phyloP scores from a whole-genome alignment of 805 yeast species.

The Lachancea lanzarotensis region DNA sequence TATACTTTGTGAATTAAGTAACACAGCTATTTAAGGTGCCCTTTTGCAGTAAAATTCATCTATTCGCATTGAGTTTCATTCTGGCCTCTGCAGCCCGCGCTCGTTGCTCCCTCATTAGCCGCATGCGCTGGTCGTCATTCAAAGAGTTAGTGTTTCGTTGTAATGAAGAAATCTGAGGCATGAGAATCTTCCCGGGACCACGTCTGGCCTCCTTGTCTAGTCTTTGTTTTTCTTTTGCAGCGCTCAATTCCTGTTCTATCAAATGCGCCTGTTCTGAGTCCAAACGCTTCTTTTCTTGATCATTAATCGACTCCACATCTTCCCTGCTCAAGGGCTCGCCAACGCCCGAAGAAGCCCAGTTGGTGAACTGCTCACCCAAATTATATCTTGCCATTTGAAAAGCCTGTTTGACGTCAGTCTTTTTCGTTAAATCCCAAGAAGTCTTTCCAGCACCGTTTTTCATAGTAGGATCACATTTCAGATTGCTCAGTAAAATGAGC shows the following conservation, averaged over 20 bases:
- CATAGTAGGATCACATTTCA: constrained; percentile 66
- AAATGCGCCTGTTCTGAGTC: constrained; percentile 36
- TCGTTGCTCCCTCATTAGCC: constrained; percentile 86
- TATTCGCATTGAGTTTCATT: constrained; percentile 32
- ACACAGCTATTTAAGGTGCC: neutral
- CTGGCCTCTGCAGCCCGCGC: constrained; percentile 97
- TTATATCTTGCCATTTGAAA: constrained; percentile 63
- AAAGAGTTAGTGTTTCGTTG: constrained; percentile 52
- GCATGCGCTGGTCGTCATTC: constrained; percentile 64
- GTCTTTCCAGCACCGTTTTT: constrained; percentile 50
- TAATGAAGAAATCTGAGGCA: constrained; percentile 19
- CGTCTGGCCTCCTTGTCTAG: constrained; percentile 17
- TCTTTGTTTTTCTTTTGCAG: constrained; percentile 24
- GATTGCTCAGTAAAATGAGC: constrained; percentile 46
- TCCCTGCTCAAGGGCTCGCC: constrained; percentile 54
- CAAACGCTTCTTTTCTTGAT: constrained; percentile 33
- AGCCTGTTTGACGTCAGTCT: constrained; percentile 40
- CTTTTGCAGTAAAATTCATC: constrained; percentile 1
- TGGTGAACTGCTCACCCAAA: constrained; percentile 61
- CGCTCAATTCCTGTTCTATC: constrained; percentile 22
- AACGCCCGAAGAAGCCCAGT: constrained; percentile 66
- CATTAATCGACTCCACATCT: constrained; percentile 42
- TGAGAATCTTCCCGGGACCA: constrained; percentile 35
- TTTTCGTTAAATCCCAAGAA: constrained; percentile 59
- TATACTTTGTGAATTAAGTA: constrained; percentile 3